Evolutionary conservation across 2,329 filamentous ascomycete species (phyloP).

Genomic region (Didymella glomerata): DNA sequence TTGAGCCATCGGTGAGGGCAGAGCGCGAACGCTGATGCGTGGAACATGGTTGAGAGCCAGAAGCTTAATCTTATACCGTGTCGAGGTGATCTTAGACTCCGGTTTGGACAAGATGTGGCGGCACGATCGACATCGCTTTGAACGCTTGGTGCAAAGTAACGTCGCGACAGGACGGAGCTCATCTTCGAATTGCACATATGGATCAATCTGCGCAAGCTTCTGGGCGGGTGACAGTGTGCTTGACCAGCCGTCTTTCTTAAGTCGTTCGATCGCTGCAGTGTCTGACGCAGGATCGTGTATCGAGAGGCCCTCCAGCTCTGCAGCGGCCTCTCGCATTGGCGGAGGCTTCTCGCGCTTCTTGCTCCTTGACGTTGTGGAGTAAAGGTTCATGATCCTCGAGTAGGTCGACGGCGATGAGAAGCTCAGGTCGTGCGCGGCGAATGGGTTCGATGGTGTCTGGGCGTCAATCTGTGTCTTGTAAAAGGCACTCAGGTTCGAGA

Average conservation of each 20-base stretch:
- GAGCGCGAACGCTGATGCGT: constrained; percentile 74
- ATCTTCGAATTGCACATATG: constrained; percentile 69
- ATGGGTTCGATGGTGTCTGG: constrained; percentile 60
- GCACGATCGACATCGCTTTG: constrained; percentile 90
- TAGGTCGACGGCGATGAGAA: constrained; percentile 81
- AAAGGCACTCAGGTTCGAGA: constrained; percentile 77
- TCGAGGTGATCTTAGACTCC: constrained; percentile 87
- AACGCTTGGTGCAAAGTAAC: constrained; percentile 87
- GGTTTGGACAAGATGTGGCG: constrained; percentile 95
- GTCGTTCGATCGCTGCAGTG: constrained; percentile 63
- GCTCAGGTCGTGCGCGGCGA: constrained; percentile 56
- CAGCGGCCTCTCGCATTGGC: constrained; percentile 81
- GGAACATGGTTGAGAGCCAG: constrained; percentile 88
- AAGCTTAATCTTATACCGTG: constrained; percentile 89
- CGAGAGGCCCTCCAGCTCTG: constrained; percentile 74
- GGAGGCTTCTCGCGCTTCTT: constrained; percentile 69
- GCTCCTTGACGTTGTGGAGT: constrained; percentile 68
- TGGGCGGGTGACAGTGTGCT: constrained; percentile 66
- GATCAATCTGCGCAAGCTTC: constrained; percentile 58
- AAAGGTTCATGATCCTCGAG: constrained; percentile 89
- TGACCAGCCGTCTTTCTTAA: constrained; percentile 70
- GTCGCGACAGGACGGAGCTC: constrained; percentile 84
- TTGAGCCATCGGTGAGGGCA: constrained; percentile 59
- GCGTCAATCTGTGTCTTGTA: constrained; percentile 78
- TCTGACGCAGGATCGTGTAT: constrained; percentile 68